Base-by-base conservation (phyloP, 805 yeast species). In the Torulaspora franciscae region DNA sequence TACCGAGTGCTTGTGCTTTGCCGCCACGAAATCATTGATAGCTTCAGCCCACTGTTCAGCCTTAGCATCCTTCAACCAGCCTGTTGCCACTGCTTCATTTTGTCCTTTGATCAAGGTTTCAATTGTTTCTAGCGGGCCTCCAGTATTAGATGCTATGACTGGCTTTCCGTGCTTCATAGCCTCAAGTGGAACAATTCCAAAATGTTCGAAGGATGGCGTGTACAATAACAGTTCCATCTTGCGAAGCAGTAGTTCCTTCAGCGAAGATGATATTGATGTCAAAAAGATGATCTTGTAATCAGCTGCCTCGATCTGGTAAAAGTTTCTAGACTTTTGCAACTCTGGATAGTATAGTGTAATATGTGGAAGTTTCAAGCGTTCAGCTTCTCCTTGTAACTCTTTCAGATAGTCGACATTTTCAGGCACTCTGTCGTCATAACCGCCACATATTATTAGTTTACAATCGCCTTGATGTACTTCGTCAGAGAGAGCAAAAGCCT, bases 111-210 rank as follows among this genome's bases (percentile, higher is more conserved):
- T 48, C 8, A 69, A 47, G 2, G 73, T 61, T 2, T 59, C 51
- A 3, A 72, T 58, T 0, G 96, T 83, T 61, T 93, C 99, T 28
- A 81, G 66, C 0, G 99, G 99, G 0, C 99, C 99, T 23, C 99
- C 99, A 32, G 80, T 80, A 57, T 85, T 80, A 4, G 83, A 82
- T 0, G 96, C 96, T 41, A 93, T 67, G 0, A 90, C 96, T 0
- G 95, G 88, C 0, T 83, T 82, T 24, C 85, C 83, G 46, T 77
- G 72, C 37, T 83, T 74, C 97, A 93, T 90, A 9, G 96, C 90
- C 62, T 93, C 99, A 11, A 93, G 73, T 1, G 99, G 99, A 7
- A 93, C 99, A 51, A 93, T 93, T 10, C 99, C 99, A 61, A 93
- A 93, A 67, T 93, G 99, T 64, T 93, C 99, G 56, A 76, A 76